Conservation (phyloP, 768 basidiomycete genomes). For the Termitomyces sp. region DNA sequence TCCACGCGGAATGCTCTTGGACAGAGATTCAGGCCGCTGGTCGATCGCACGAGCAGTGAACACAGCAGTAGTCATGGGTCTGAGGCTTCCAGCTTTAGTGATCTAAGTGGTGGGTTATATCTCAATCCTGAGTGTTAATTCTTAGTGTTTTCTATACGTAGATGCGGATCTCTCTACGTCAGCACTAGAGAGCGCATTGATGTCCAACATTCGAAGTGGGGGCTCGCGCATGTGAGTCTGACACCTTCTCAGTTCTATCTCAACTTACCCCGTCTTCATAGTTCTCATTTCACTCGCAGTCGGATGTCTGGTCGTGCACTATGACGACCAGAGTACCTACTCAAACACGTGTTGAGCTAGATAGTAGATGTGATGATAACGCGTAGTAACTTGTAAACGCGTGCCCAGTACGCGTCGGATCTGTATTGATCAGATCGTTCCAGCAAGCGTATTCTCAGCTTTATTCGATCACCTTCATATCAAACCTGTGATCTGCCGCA, state of each 20-base stretch:
- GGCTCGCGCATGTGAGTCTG: conserved; percentile 68
- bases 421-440: conserved; percentile 17
- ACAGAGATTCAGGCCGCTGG: conserved; percentile 44
- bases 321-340: conserved; percentile 8
- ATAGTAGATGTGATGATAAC: conserved; percentile 9
- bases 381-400: conserved; percentile 7
- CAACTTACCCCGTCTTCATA: conserved; percentile 13
- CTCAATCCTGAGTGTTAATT: background rate
- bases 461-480: background rate
- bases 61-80: conserved; percentile 66
- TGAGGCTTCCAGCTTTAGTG: conserved; percentile 80
- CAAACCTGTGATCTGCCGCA: conserved; percentile 6
- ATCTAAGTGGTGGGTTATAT: conserved; percentile 63
- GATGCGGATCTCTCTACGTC: conserved; percentile 77
- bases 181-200: conserved; percentile 74
- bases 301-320: conserved; percentile 29
- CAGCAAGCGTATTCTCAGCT: conserved; percentile 5
- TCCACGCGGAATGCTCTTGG: conserved; percentile 55
- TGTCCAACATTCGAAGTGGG: conserved; percentile 68
- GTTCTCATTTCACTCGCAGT: conserved; percentile 37
- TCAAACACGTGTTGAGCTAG: background rate
- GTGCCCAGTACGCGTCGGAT: conserved; percentile 14
- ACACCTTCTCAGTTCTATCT: background rate
- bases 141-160: conserved; percentile 21
- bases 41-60: conserved; percentile 44